phyloP scores from a whole-genome alignment of 139 green algal genomes.

The Picochlorum sp. region DNA sequence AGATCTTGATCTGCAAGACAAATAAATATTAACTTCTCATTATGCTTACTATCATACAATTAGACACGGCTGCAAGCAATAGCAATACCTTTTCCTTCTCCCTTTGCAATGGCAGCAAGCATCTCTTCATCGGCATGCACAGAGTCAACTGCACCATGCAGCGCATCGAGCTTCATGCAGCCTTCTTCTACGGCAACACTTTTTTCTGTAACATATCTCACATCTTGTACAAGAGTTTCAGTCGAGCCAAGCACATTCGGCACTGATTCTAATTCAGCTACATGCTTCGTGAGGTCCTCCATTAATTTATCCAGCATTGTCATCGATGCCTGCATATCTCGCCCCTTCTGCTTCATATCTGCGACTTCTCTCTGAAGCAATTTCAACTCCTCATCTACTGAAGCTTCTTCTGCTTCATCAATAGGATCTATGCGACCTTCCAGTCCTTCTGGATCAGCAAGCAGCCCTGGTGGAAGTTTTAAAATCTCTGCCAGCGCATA shows the following conservation, averaged over 20 bases:
- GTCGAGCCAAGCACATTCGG: slow-evolving; percentile 14
- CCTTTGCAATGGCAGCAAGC: not conserved
- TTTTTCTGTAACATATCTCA: slow-evolving; percentile 9
- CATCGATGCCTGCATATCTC: not conserved
- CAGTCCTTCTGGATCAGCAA: not conserved
- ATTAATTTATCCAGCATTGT: not conserved
- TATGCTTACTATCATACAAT: no score
- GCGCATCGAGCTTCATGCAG: not conserved
- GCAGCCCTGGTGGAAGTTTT: slow-evolving; percentile 20
- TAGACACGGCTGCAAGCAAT: not conserved
- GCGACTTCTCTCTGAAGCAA: slow-evolving; percentile 4
- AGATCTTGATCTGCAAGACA: slow-evolving; percentile 10
- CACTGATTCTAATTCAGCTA: slow-evolving; percentile 5
- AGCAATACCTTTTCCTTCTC: not conserved
- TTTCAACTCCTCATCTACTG: slow-evolving; percentile 9
- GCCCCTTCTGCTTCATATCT: slow-evolving; percentile 3
- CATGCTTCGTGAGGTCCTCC: not conserved
- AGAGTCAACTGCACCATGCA: not conserved
- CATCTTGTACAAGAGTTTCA: slow-evolving; percentile 30
- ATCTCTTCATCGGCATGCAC: not conserved
- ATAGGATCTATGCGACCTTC: not conserved
- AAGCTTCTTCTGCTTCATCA: slow-evolving; percentile 13
- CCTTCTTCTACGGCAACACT: slow-evolving; percentile 3
- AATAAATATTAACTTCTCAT: no score
- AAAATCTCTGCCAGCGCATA: slow-evolving; percentile 23